Base-by-base conservation (phyloP, 2,329 filamentous ascomycete genomes). In the Botrytis fabae region DNA sequence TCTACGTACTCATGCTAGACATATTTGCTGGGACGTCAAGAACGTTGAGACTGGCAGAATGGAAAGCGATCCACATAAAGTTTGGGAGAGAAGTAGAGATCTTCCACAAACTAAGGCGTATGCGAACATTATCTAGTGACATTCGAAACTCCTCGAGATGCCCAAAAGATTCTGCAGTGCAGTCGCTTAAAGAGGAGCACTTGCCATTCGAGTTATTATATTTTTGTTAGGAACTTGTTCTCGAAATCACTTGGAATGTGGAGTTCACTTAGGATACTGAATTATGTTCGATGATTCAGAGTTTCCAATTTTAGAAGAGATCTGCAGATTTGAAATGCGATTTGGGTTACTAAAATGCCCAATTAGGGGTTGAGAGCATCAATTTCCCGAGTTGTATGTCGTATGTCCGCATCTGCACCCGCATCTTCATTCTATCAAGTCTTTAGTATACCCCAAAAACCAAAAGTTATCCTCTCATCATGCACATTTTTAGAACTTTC, bases 51-150 rank as follows among this genome's bases (percentile, higher is more conserved):
- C 62, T 38, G 70, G 70, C 10, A 72, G 70, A 28, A 68, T 65
- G 59, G 70, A 72, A 68, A 72, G 46, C 12, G 70, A 71, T 71
- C 70, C 70, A 20, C 59, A 54, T 22, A 71, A 51, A 32, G 70
- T 71, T 28, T 71, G 70, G 70, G 12, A 63, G 38, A 71, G 10
- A 44, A 71, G 60, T 64, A 71, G 70, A 66, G 35, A 44, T n/a
- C 60, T 71, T 25, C 60, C 70, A 18, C 59, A 71, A 28, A 42
- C 70, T 44, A 60, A 71, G n/a, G 70, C 28, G 3, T 71, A 71
- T 38, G 70, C 70, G 8, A 66, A 71, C 35, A 40, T 51, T 64
- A 70, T 57, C 18, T 68, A 28, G 40, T n/a, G 25, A 68, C 40
- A 12, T 25, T 28, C 35, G 32, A 54, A 54, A 9, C 7, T 14